Evolutionary conservation across 2,329 filamentous ascomycete species (phyloP).

Genomic region (Cercospora berteroae): DNA sequence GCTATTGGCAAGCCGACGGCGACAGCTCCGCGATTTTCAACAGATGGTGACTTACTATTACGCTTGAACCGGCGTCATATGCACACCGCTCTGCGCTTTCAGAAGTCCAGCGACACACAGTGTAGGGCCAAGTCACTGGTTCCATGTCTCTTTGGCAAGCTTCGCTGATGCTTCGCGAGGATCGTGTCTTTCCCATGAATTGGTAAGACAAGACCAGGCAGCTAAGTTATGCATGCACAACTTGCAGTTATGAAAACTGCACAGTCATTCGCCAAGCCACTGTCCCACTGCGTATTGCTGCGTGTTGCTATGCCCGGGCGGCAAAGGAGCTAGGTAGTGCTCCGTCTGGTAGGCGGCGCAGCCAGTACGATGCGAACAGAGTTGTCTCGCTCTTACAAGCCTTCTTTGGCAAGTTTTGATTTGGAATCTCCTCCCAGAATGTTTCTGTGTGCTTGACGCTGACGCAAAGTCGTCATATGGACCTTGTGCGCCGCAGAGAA

Average conservation of each 20-base stretch:
- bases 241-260: neutral
- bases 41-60: neutral
- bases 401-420: neutral
- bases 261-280: neutral
- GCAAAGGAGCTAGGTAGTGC: neutral
- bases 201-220: neutral
- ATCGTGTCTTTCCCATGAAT: neutral
- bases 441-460: neutral
- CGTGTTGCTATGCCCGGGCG: neutral
- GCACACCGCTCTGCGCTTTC: neutral
- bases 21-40: neutral
- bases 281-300: neutral
- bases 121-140: neutral
- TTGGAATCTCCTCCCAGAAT: neutral
- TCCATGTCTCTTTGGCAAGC: neutral
- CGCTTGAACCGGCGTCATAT: neutral
- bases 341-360: neutral
- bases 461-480: neutral
- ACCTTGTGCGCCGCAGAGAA: neutral
- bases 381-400: neutral
- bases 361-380: neutral
- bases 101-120: neutral
- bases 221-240: neutral
- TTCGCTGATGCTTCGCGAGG: neutral
- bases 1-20: neutral